phyloP scores from a whole-genome alignment of 2,329 filamentous ascomycete genomes.

The Colletotrichum noveboracense region DNA sequence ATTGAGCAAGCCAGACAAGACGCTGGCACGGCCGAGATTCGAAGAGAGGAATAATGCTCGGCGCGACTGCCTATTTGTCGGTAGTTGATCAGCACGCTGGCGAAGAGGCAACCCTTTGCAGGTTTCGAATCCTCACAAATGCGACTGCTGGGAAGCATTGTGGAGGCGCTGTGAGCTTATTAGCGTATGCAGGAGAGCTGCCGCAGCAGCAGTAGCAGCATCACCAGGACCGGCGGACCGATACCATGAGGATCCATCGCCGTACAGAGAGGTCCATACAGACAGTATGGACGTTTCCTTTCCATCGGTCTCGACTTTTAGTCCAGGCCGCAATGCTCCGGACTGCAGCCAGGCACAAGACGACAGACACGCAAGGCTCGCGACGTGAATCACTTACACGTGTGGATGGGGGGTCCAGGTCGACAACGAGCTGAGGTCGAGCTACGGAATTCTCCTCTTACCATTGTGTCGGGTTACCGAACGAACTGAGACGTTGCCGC shows the following conservation, averaged over 20 bases:
- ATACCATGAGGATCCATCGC: neutral
- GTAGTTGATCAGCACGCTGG: neutral
- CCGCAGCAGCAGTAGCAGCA: neutral
- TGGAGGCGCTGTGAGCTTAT: conserved; percentile 1
- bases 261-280: neutral
- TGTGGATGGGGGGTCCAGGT: neutral
- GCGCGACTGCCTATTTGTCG: neutral
- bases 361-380: neutral
- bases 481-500: conserved; percentile 4
- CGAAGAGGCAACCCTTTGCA: neutral
- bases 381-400: neutral
- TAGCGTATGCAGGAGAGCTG: neutral
- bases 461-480: neutral
- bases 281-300: neutral
- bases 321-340: neutral
- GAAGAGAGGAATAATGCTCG: neutral
- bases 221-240: neutral
- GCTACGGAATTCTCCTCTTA: neutral
- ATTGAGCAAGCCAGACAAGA: neutral
- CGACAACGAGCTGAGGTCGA: neutral
- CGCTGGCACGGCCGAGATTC: neutral
- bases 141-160: neutral
- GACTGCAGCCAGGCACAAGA: neutral
- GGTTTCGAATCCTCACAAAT: neutral
- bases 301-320: neutral